phyloP scores from a whole-genome alignment of 1,284 basidiomycete genomes.

The Bondarzewia mesenterica region DNA sequence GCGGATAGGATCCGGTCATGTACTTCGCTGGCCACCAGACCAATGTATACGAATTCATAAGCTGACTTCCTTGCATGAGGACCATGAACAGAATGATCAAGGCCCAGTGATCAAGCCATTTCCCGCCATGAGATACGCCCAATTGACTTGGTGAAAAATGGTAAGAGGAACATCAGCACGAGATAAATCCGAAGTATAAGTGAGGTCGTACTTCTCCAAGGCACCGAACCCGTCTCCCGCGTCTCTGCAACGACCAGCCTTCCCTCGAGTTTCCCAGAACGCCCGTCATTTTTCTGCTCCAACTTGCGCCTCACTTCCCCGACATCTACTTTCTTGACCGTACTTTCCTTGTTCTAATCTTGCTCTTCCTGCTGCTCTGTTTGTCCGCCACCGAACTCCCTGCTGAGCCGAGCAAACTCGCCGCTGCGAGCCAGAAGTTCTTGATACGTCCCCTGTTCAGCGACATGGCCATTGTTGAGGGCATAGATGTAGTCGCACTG shows the following conservation, averaged over 20 bases:
- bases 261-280: conserved; percentile 50
- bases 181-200: background rate
- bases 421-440: conserved; percentile 53
- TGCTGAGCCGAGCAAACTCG: conserved; percentile 66
- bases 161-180: background rate
- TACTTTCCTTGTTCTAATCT: conserved; percentile 13
- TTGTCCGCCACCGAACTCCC: conserved; percentile 38
- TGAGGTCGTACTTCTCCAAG: conserved; percentile 34
- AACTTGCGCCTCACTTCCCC: conserved; percentile 40
- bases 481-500: conserved; percentile 71
- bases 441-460: conserved; percentile 69
- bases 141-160: conserved; percentile 58
- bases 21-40: conserved; percentile 70
- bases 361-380: conserved; percentile 18
- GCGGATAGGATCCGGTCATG: conserved; percentile 14
- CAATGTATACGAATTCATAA: conserved; percentile 28
- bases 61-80: conserved; percentile 52
- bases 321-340: conserved; percentile 29
- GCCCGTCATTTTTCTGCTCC: conserved; percentile 21
- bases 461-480: conserved; percentile 63
- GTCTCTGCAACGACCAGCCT: conserved; percentile 56
- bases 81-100: conserved; percentile 40
- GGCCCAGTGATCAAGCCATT: conserved; percentile 51
- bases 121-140: conserved; percentile 60
- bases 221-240: conserved; percentile 59